These are phyloP conservation scores for Plasmodium billcollinsi DNA, from an alignment of 169 alveolate species.

Conservation along the genomic window DNA sequence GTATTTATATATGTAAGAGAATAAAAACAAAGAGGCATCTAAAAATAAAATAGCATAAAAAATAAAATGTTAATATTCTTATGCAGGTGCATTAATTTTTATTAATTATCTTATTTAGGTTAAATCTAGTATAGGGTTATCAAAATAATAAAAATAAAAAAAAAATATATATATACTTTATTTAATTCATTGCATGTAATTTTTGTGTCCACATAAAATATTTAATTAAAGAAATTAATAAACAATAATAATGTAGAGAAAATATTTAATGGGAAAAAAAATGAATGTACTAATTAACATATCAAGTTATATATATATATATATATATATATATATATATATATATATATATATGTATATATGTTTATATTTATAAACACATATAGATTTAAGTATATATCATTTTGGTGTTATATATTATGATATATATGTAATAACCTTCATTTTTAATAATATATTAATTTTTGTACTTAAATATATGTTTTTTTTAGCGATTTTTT, in stretches of 20 bases:
- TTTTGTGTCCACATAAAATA: slow-evolving; percentile 52
- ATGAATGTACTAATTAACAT: neutral
- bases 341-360: slow-evolving; percentile 6
- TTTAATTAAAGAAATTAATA: slow-evolving; percentile 25
- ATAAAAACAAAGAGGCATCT: too few species aligned
- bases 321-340: slow-evolving; percentile 10
- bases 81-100: slow-evolving; percentile 47
- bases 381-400: too few species aligned
- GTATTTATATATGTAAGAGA: slow-evolving; percentile 1
- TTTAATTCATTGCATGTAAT: slow-evolving; percentile 50
- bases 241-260: slow-evolving; percentile 13
- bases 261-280: slow-evolving; percentile 11
- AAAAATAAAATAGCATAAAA: slow-evolving; percentile 1
- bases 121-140: slow-evolving; percentile 59
- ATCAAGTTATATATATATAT: slow-evolving; percentile 3
- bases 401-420: too few species aligned
- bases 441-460: too few species aligned
- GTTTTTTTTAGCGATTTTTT: slow-evolving; percentile 18
- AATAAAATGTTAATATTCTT: slow-evolving; percentile 7
- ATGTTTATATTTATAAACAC: slow-evolving; percentile 7
- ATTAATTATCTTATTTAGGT: slow-evolving; percentile 61
- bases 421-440: too few species aligned
- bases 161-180: neutral
- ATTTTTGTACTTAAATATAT: too few species aligned
- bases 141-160: slow-evolving; percentile 4